phyloP scores from a whole-genome alignment of 2,329 filamentous ascomycete genomes.

The Curvularia sp. region DNA sequence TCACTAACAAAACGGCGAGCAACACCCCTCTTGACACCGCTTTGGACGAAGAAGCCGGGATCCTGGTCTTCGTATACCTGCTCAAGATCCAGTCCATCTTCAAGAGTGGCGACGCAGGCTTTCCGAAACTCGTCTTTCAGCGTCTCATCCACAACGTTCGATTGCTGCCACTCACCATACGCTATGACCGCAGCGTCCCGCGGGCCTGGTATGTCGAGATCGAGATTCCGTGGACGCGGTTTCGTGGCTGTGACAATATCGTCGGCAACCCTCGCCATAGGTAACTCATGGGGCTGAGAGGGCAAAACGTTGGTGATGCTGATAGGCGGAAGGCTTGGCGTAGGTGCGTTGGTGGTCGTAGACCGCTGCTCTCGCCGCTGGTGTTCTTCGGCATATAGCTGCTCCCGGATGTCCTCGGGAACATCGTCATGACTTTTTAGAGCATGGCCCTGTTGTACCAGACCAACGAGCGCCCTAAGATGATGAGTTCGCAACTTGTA shows the following conservation, averaged over 20 bases:
- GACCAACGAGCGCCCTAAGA: too few species aligned
- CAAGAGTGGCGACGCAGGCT: slow-evolving; percentile 14
- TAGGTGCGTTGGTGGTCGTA: slow-evolving; percentile 30
- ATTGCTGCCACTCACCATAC: slow-evolving; percentile 29
- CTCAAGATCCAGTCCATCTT: slow-evolving; percentile 26
- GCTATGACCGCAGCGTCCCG: slow-evolving; percentile 19
- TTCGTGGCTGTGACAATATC: background rate
- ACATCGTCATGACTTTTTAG: too few species aligned
- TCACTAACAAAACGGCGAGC: slow-evolving; percentile 41
- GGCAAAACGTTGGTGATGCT: slow-evolving; percentile 41
- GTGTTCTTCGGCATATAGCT: background rate
- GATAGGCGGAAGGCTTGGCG: slow-evolving; percentile 34
- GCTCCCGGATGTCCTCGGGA: too few species aligned
- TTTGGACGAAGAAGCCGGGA: slow-evolving; percentile 38
- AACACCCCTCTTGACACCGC: slow-evolving; percentile 39
- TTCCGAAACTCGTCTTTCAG: slow-evolving; percentile 22
- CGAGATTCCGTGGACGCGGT: background rate
- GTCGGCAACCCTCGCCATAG: background rate
- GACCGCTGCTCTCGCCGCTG: background rate
- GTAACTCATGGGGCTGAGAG: slow-evolving; percentile 11
- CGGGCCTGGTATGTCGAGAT: slow-evolving; percentile 24
- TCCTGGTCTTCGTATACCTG: slow-evolving; percentile 42
- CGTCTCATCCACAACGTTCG: slow-evolving; percentile 17
- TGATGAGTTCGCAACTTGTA: too few species aligned
- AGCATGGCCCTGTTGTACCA: too few species aligned